Evolutionary conservation across 83 land plant species (phyloP).

Genomic region (Diphasiastrum complanatum): DNA sequence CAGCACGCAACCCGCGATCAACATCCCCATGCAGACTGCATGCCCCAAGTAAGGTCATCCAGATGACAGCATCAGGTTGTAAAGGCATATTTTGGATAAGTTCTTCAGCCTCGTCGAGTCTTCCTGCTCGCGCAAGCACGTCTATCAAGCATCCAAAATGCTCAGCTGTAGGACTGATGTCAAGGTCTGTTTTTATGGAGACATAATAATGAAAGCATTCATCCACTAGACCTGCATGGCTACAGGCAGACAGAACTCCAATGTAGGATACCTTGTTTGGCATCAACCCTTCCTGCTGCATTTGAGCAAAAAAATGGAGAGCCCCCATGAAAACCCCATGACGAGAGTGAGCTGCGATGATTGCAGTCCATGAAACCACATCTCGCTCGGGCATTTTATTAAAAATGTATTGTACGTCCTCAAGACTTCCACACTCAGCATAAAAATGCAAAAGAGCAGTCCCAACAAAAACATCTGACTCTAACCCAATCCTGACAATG

Average conservation of each 20-base stretch:
- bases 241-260: neutral
- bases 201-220: neutral
- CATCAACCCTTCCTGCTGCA: neutral
- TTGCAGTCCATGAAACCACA: neutral
- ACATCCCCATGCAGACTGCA: neutral
- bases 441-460: neutral
- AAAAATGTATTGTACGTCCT: neutral
- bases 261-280: neutral
- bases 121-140: constrained; percentile 1
- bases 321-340: neutral
- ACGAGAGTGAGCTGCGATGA: neutral
- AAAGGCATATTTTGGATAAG: neutral
- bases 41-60: neutral
- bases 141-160: neutral
- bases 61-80: neutral
- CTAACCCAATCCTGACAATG: neutral
- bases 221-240: neutral
- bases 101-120: neutral
- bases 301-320: neutral
- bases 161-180: neutral
- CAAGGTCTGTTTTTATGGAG: neutral
- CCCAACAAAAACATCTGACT: neutral
- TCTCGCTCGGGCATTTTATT: neutral
- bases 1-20: neutral
- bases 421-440: neutral